Conservation (phyloP, 495 filamentous ascomycete genomes). For the Opeltia flavorubescens region DNA sequence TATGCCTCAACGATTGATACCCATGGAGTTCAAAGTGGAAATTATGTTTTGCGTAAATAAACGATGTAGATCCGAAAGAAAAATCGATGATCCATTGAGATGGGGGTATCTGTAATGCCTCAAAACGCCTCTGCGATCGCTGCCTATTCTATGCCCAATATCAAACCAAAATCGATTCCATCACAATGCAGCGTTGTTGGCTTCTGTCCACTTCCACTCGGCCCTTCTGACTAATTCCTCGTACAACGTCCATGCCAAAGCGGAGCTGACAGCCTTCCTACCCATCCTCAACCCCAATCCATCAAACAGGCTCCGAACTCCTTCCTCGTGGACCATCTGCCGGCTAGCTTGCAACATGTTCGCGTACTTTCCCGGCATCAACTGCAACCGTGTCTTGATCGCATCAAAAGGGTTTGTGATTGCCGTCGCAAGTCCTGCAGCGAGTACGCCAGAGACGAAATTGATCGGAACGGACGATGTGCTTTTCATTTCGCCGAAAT, state of each 20-base stretch:
- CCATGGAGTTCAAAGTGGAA: too few species aligned
- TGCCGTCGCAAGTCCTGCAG: slow-evolving; percentile 67
- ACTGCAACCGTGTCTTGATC: slow-evolving; percentile 87
- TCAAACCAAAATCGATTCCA: background rate
- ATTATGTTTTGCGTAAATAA: too few species aligned
- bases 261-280: slow-evolving; percentile 81
- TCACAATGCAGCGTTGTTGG: background rate
- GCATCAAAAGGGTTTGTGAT: slow-evolving; percentile 95
- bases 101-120: too few species aligned
- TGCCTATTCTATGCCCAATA: background rate
- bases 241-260: slow-evolving; percentile 91
- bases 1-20: too few species aligned
- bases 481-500: slow-evolving; percentile 11
- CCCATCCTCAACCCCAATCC: slow-evolving; percentile 78
- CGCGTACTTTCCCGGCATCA: slow-evolving; percentile 68
- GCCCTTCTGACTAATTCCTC: slow-evolving; percentile 77
- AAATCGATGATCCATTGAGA: too few species aligned
- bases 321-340: slow-evolving; percentile 72
- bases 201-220: slow-evolving; percentile 36
- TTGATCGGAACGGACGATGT: slow-evolving; percentile 58
- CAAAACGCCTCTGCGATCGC: background rate
- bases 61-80: too few species aligned
- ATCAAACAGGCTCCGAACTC: slow-evolving; percentile 66
- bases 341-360: slow-evolving; percentile 69
- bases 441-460: slow-evolving; percentile 64